Evolutionary conservation across 169 alveolate species (phyloP).

Genomic region (Cryptosporidium ryanae): DNA sequence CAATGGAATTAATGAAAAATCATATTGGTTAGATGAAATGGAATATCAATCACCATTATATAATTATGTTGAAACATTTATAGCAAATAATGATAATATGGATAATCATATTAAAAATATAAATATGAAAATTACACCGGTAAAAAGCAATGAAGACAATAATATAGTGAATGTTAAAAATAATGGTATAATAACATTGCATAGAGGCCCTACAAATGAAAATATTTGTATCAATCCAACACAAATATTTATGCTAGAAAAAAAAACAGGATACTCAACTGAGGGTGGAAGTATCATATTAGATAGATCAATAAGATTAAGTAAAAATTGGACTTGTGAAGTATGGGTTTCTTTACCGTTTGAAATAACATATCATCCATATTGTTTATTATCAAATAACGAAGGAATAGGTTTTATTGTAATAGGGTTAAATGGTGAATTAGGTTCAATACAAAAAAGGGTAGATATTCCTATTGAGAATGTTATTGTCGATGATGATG

Average conservation of each 20-base stretch:
- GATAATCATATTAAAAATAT: constrained; percentile 1
- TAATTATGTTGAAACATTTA: constrained; percentile 60
- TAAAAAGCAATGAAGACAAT: neutral
- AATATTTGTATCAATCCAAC: constrained; percentile 71
- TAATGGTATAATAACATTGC: constrained; percentile 55
- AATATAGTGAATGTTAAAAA: constrained; percentile 22
- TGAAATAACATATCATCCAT: constrained; percentile 70
- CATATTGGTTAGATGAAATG: constrained; percentile 74
- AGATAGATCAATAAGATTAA: constrained; percentile 45
- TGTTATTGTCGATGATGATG: neutral
- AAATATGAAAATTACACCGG: neutral
- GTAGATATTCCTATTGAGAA: neutral
- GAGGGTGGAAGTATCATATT: constrained; percentile 68
- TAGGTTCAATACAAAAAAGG: constrained; percentile 66
- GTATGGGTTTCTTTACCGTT: constrained; percentile 69
- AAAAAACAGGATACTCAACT: constrained; percentile 54
- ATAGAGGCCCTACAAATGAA: constrained; percentile 73
- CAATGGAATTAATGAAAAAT: neutral
- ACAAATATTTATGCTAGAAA: constrained; percentile 68
- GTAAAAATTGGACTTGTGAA: constrained; percentile 73
- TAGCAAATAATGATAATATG: neutral
- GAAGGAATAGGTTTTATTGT: constrained; percentile 65
- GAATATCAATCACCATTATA: constrained; percentile 73
- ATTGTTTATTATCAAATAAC: constrained; percentile 62
- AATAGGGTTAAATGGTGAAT: constrained; percentile 69